phyloP scores from a whole-genome alignment of 495 filamentous ascomycete genomes.

The Podospora australis region DNA sequence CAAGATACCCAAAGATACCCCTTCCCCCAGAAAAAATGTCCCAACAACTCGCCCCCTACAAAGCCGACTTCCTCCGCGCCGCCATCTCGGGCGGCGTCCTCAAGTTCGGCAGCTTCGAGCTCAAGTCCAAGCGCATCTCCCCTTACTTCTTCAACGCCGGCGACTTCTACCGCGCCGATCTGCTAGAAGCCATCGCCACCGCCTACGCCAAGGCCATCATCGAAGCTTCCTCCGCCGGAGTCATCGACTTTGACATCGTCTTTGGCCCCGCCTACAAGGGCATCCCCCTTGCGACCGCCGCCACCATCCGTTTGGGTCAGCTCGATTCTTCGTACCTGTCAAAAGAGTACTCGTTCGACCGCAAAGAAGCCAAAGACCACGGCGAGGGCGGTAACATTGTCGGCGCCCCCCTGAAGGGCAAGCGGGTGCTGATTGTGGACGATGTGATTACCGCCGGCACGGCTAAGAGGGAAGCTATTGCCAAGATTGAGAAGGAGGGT shows the following conservation, averaged over 20 bases:
- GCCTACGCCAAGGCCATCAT: constrained; percentile 75
- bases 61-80: constrained; percentile 62
- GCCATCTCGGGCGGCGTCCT: constrained; percentile 69
- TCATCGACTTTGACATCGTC: constrained; percentile 57
- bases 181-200: constrained; percentile 64
- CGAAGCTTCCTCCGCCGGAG: constrained; percentile 30
- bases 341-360: constrained; percentile 83
- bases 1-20: not conserved
- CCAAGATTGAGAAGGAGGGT: constrained; percentile 72
- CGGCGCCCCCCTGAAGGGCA: constrained; percentile 74
- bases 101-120: constrained; percentile 78
- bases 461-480: constrained; percentile 83
- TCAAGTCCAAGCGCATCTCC: constrained; percentile 87
- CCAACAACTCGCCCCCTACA: constrained; percentile 41
- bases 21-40: constrained; percentile 13
- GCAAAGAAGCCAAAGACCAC: constrained; percentile 91
- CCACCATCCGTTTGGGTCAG: constrained; percentile 60
- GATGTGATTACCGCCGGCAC: constrained; percentile 95
- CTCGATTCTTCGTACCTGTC: constrained; percentile 51
- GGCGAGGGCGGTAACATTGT: constrained; percentile 91
- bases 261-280: constrained; percentile 96
- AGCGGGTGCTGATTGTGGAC: constrained; percentile 82
- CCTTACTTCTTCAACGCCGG: constrained; percentile 99
- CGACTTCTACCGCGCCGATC: constrained; percentile 68
- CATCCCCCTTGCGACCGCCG: constrained; percentile 73